These are phyloP conservation scores for Rhynchosporium graminicola DNA, from an alignment of 2,329 filamentous ascomycete genomes.

Conservation along the genomic window DNA sequence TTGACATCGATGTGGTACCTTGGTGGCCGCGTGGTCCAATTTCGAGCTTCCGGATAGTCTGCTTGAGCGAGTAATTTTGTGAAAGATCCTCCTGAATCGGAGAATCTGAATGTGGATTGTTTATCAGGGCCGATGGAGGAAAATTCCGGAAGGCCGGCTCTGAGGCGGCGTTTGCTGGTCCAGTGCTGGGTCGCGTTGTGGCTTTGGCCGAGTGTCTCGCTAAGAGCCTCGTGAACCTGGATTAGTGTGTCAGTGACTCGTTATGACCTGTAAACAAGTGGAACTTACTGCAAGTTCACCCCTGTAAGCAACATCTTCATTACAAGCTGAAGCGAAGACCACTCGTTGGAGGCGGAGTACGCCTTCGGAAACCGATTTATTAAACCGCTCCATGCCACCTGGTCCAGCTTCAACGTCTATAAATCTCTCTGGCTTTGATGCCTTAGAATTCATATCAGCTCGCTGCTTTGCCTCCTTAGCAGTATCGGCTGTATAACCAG, in stretches of 20 bases:
- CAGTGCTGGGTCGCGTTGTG: conserved; percentile 13
- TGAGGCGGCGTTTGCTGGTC: conserved; percentile 5
- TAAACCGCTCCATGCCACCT: neutral
- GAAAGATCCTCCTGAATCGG: conserved; percentile 12
- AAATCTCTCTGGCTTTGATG: neutral
- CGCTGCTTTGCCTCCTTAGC: neutral
- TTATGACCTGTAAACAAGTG: neutral
- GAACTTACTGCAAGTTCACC: conserved; percentile 13
- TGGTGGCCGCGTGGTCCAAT: conserved; percentile 13
- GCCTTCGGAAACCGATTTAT: neutral
- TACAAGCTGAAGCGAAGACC: neutral
- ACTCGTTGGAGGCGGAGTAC: neutral
- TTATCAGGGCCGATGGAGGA: neutral
- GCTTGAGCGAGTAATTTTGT: conserved; percentile 12
- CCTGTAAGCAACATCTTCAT: conserved; percentile 12
- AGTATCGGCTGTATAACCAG: neutral
- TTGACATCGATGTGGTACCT: conserved; percentile 20
- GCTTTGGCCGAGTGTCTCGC: conserved; percentile 5
- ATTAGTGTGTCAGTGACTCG: neutral
- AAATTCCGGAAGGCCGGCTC: conserved; percentile 5
- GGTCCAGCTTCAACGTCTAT: neutral
- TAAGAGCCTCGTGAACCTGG: conserved; percentile 12
- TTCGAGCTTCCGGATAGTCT: conserved; percentile 9
- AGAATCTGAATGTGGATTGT: conserved; percentile 10
- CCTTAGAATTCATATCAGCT: neutral